A percentile compares a stretch with the other conserved stretches of the same genome.
Evolutionary conservation across 768 basidiomycete species (phyloP).

Genomic region (Pholiota microspora): DNA sequence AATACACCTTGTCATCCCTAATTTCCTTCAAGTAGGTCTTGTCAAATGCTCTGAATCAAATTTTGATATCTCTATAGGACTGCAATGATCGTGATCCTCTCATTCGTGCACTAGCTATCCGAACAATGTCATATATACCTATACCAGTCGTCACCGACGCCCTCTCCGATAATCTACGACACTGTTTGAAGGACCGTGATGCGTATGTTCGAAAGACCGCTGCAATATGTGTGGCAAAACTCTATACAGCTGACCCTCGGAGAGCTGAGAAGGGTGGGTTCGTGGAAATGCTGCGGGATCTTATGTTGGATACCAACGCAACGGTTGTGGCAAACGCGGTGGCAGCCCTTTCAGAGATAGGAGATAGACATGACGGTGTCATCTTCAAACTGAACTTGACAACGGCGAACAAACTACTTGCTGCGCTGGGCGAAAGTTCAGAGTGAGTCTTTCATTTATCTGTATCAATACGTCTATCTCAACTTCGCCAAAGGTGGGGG

Average conservation of each 20-base stretch:
- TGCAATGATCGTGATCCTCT: slow-evolving; percentile 95
- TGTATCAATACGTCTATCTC: slow-evolving; percentile 6
- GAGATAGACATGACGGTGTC: slow-evolving; percentile 92
- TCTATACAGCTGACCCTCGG: slow-evolving; percentile 85
- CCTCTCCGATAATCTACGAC: slow-evolving; percentile 85
- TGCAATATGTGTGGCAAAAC: slow-evolving; percentile 95
- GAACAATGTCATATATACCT: slow-evolving; percentile 99
- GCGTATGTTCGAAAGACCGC: slow-evolving; percentile 99
- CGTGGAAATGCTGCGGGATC: slow-evolving; percentile 85
- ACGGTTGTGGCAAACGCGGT: slow-evolving; percentile 98
- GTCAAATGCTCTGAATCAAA: slow-evolving; percentile 1
- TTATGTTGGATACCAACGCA: slow-evolving; percentile 91
- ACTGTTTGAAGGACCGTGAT: slow-evolving; percentile 90
- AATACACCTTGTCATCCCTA: slow-evolving; percentile 86
- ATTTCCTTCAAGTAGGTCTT: slow-evolving; percentile 77
- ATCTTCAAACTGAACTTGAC: slow-evolving; percentile 86
- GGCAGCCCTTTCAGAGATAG: slow-evolving; percentile 94
- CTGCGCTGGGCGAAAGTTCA: slow-evolving; percentile 93
- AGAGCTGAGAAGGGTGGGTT: slow-evolving; percentile 89
- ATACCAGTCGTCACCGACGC: slow-evolving; percentile 85
- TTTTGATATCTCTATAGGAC: slow-evolving; percentile 54
- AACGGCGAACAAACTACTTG: slow-evolving; percentile 85
- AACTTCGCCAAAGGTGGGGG: slow-evolving; percentile 73
- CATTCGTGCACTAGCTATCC: slow-evolving; percentile 93
- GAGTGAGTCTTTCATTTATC: slow-evolving; percentile 63